Percentiles rank a stretch among this genome's conserved stretches.
Evolutionary conservation across 768 basidiomycete genomes (phyloP).

Genomic region (Suillus cothurnatus): DNA sequence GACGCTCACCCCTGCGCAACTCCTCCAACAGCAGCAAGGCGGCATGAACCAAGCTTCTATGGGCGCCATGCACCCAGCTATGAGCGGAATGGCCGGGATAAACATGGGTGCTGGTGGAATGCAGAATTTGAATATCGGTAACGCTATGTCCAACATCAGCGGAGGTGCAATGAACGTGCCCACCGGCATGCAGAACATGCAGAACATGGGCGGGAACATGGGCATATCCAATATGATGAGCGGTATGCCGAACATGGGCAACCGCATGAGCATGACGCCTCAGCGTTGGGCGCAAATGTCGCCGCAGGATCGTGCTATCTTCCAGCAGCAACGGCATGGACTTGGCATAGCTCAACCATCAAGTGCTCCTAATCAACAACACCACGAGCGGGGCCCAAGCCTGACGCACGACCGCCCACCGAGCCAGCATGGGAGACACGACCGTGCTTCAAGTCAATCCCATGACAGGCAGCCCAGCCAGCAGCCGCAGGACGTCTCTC

Average conservation of each 20-base stretch:
- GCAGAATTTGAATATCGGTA: slow-evolving; percentile 20
- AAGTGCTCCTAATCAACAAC: slow-evolving; percentile 19
- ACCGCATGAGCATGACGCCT: slow-evolving; percentile 20
- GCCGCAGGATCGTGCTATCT: slow-evolving; percentile 29
- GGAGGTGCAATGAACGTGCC: slow-evolving; percentile 26
- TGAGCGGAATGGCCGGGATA: slow-evolving; percentile 24
- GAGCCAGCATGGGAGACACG: slow-evolving; percentile 26
- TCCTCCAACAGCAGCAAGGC: slow-evolving; percentile 37
- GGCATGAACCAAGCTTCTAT: slow-evolving; percentile 15
- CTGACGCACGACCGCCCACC: slow-evolving; percentile 28
- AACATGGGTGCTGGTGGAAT: slow-evolving; percentile 24
- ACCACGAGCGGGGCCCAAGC: slow-evolving; percentile 24
- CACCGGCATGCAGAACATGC: slow-evolving; percentile 22
- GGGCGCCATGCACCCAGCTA: slow-evolving; percentile 26
- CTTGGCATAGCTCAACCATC: slow-evolving; percentile 15
- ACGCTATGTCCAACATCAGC: slow-evolving; percentile 17
- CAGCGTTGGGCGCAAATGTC: slow-evolving; percentile 32
- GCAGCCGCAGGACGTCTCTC: slow-evolving; percentile 1
- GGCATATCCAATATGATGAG: slow-evolving; percentile 17
- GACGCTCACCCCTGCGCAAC: slow-evolving; percentile 39
- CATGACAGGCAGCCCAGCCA: slow-evolving; percentile 20
- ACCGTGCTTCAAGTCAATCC: slow-evolving; percentile 25
- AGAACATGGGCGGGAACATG: slow-evolving; percentile 25
- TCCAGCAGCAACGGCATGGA: slow-evolving; percentile 32
- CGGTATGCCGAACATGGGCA: slow-evolving; percentile 11